These are phyloP conservation scores for Claviceps quebecensis DNA, from an alignment of 2,329 filamentous ascomycete species.

Conservation along the genomic window DNA sequence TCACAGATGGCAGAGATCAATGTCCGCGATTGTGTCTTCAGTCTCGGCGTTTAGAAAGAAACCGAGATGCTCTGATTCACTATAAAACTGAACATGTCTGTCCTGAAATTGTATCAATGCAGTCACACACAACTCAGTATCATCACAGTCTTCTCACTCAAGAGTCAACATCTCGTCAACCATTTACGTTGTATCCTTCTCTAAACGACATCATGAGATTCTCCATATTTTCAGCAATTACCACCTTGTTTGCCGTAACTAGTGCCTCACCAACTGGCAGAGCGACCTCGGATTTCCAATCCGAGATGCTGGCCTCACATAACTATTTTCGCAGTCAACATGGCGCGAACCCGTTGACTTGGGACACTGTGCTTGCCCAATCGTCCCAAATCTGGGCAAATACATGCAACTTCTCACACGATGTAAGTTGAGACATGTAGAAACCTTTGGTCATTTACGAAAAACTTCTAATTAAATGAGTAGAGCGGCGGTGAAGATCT, in stretches of 20 bases:
- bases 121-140: background rate
- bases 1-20: background rate
- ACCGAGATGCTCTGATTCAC: background rate
- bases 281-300: background rate
- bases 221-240: background rate
- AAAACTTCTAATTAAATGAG: background rate
- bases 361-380: background rate
- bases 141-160: background rate
- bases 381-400: background rate
- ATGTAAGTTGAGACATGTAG: background rate
- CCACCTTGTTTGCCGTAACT: background rate
- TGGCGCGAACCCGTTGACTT: background rate
- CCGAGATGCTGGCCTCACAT: constrained; percentile 1
- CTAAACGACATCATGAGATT: background rate
- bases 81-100: background rate
- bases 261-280: background rate
- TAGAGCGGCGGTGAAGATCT: constrained; percentile 2
- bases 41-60: background rate
- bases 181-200: background rate
- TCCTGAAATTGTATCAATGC: background rate
- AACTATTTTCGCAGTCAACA: constrained; percentile 2
- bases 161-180: too few species aligned
- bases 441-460: background rate
- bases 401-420: background rate
- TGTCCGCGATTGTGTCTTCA: background rate